phyloP scores from a whole-genome alignment of 257 asterid species.

The Craterostigma plantagineum region DNA sequence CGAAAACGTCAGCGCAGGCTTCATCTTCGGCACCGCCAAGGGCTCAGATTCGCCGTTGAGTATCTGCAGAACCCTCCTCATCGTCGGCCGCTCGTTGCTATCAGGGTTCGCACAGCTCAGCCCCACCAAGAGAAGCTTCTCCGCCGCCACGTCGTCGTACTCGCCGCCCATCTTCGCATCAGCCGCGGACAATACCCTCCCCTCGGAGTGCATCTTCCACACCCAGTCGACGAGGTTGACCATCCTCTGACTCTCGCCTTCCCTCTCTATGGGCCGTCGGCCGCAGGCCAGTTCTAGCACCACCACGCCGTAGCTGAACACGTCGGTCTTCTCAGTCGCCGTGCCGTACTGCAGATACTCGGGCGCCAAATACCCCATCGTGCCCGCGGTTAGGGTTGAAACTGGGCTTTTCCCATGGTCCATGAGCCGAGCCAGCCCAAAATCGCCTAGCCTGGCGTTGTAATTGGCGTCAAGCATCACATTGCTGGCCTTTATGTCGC shows the following conservation, averaged over 20 bases:
- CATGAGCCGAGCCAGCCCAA: constrained; percentile 75
- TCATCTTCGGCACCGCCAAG: constrained; percentile 24
- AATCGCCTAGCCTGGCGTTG: constrained; percentile 78
- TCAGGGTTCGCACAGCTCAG: constrained; percentile 54
- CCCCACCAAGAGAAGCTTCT: constrained; percentile 27
- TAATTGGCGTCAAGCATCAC: constrained; percentile 53
- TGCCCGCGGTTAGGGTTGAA: constrained; percentile 90
- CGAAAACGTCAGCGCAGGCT: constrained; percentile 33
- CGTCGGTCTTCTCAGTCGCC: constrained; percentile 85
- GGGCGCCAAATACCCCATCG: constrained; percentile 94
- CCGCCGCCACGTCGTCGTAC: constrained; percentile 31
- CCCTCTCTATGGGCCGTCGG: constrained; percentile 78
- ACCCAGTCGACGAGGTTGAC: constrained; percentile 97
- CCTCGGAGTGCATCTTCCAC: constrained; percentile 54
- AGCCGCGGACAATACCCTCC: constrained; percentile 38
- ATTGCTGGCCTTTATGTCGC: constrained; percentile 80
- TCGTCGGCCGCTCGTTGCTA: constrained; percentile 28
- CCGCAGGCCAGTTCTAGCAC: constrained; percentile 81
- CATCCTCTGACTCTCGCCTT: constrained; percentile 37
- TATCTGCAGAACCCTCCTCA: constrained; percentile 46
- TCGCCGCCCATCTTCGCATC: constrained; percentile 44
- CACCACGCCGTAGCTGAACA: constrained; percentile 82
- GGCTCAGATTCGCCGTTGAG: constrained; percentile 34
- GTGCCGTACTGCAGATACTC: constrained; percentile 86
- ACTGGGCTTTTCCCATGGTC: constrained; percentile 84